phyloP scores from a whole-genome alignment of 2,329 filamentous ascomycete species.

The Reticulascus tulasneorum region DNA sequence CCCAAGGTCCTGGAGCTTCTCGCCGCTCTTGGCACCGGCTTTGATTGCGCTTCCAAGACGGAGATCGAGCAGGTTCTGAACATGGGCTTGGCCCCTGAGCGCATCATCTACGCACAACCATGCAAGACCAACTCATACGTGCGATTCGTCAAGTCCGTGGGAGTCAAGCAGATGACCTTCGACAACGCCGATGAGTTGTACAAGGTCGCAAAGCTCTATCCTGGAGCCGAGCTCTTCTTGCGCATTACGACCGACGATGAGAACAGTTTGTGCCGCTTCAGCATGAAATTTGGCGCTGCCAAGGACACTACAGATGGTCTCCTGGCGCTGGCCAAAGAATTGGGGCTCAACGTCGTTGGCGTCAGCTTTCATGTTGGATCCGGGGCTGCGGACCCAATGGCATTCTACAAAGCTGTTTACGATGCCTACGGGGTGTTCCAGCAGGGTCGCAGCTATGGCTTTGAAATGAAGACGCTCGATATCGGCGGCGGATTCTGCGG shows the following conservation, averaged over 20 bases:
- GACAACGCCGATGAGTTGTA: constrained; percentile 97
- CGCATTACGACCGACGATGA: constrained; percentile 97
- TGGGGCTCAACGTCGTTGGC: constrained; percentile 87
- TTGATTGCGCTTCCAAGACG: constrained; percentile 96
- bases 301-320: constrained; percentile 77
- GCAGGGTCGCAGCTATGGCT: constrained; percentile 73
- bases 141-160: constrained; percentile 77
- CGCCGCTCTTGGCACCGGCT: constrained; percentile 83
- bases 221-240: constrained; percentile 84
- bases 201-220: constrained; percentile 92
- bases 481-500: constrained; percentile 90
- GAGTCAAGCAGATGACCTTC: constrained; percentile 98
- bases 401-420: constrained; percentile 85
- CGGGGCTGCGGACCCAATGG: constrained; percentile 86
- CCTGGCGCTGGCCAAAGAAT: constrained; percentile 71
- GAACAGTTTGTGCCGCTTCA: constrained; percentile 87
- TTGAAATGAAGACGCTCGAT: constrained; percentile 80
- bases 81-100: constrained; percentile 77
- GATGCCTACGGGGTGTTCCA: constrained; percentile 89
- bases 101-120: constrained; percentile 98
- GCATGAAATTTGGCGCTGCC: constrained; percentile 94
- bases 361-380: constrained; percentile 98
- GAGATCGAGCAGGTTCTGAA: constrained; percentile 91
- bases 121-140: constrained; percentile 99
- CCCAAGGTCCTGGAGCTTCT: constrained; percentile 83